Percentiles rank a stretch among this genome's conserved stretches.
These are phyloP conservation scores for Trapa incisa DNA, from an alignment of 345 rosid genomes.

Conservation along the genomic window DNA sequence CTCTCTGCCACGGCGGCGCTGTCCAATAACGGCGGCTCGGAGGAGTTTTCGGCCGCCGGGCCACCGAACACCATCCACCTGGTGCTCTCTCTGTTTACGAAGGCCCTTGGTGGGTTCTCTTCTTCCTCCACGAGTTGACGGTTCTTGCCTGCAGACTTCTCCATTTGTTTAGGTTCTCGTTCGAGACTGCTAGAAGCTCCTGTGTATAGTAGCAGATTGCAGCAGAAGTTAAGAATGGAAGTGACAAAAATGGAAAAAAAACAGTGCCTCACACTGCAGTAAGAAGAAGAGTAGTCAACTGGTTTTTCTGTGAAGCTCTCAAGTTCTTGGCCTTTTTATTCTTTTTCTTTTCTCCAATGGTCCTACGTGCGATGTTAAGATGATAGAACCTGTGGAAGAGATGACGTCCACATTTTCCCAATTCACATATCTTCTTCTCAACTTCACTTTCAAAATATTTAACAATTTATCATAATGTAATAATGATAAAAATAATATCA, in stretches of 20 bases:
- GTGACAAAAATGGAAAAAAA: too few species aligned
- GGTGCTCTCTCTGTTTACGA: slow-evolving; percentile 12
- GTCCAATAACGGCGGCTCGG: slow-evolving; percentile 3
- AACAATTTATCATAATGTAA: too few species aligned
- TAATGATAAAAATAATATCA: too few species aligned
- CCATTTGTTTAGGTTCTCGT: background rate
- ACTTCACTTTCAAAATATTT: too few species aligned
- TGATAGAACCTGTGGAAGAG: slow-evolving; percentile 12
- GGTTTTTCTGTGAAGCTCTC: background rate
- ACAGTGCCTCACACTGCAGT: too few species aligned
- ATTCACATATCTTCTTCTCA: background rate
- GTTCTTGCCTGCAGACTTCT: background rate
- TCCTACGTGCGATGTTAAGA: background rate
- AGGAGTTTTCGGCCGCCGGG: background rate
- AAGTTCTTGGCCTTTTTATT: background rate
- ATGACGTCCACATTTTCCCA: slow-evolving; percentile 11
- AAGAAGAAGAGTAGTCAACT: background rate
- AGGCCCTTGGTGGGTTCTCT: slow-evolving; percentile 9
- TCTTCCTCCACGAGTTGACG: background rate
- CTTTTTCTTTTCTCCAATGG: too few species aligned
- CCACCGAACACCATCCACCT: slow-evolving; percentile 65
- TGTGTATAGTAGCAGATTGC: too few species aligned
- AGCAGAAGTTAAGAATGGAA: too few species aligned
- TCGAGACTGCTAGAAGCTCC: too few species aligned
- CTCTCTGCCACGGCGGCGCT: slow-evolving; percentile 52